Conservation (phyloP, 1,139 yeast genomes). For the Candida freyschussii region DNA sequence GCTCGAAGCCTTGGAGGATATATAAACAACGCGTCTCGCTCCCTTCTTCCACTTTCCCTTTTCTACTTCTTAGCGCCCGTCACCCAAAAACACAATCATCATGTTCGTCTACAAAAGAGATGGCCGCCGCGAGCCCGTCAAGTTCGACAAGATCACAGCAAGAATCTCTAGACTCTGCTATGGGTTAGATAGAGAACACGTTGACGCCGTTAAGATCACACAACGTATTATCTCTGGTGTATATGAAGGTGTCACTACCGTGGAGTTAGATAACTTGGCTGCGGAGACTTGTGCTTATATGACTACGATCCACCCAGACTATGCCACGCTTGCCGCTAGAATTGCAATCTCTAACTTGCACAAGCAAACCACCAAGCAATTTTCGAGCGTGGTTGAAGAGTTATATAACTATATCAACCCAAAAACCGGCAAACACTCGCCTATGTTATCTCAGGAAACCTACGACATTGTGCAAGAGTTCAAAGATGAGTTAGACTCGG, state of each 20-base stretch:
- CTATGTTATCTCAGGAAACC: conserved; percentile 75
- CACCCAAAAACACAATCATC: conserved; percentile 4
- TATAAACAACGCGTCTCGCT: conserved; percentile 12
- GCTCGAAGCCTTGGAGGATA: conserved; percentile 2
- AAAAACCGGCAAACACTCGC: conserved; percentile 62
- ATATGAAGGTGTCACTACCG: conserved; percentile 93
- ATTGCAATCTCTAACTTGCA: conserved; percentile 94
- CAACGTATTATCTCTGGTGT: conserved; percentile 88
- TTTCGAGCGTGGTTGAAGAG: conserved; percentile 68
- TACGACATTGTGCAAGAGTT: conserved; percentile 58
- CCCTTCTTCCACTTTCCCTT: conserved; percentile 1
- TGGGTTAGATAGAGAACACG: conserved; percentile 77
- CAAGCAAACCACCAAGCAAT: conserved; percentile 90
- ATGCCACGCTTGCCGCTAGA: conserved; percentile 93
- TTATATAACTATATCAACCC: conserved; percentile 73
- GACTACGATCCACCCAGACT: conserved; percentile 97
- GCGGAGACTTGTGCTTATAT: conserved; percentile 98
- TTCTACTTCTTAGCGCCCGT: conserved; percentile 1
- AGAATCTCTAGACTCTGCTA: conserved; percentile 67
- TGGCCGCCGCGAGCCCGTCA: conserved; percentile 83
- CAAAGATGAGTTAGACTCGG: conserved; percentile 70
- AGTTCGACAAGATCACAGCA: conserved; percentile 71
- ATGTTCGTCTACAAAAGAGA: conserved; percentile 60
- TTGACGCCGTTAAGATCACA: conserved; percentile 85
- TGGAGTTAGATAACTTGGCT: conserved; percentile 87